Conservation (phyloP, 2,329 filamentous ascomycete species). For the Xylariaceae sp. region DNA sequence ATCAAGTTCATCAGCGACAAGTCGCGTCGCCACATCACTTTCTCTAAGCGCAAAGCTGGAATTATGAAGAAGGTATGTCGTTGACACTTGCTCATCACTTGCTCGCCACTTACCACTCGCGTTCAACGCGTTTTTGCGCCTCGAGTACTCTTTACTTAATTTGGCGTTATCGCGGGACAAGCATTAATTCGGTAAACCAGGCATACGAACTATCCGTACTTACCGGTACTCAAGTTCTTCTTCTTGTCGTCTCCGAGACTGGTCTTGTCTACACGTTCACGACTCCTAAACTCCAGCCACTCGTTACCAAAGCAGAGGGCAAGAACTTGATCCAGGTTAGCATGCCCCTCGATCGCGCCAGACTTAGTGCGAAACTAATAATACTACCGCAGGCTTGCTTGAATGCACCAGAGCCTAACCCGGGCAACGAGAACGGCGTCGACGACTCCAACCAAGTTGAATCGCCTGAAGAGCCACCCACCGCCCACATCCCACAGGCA, state of each 20-base stretch:
- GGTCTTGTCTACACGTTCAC: constrained; percentile 98
- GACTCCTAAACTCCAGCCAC: constrained; percentile 93
- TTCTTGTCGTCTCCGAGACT: constrained; percentile 95
- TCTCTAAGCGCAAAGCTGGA: constrained; percentile 98
- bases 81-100: background rate
- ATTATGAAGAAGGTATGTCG: constrained; percentile 98
- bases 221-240: constrained; percentile 92
- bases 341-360: constrained; percentile 6
- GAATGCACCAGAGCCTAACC: constrained; percentile 86
- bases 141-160: background rate
- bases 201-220: constrained; percentile 96
- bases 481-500: constrained; percentile 65
- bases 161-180: constrained; percentile 19
- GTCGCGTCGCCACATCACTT: constrained; percentile 97
- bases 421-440: constrained; percentile 74
- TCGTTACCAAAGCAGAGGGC: constrained; percentile 96
- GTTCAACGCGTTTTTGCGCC: constrained; percentile 12
- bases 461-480: constrained; percentile 82
- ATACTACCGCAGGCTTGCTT: constrained; percentile 67
- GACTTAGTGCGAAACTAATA: constrained; percentile 30
- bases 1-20: constrained; percentile 99
- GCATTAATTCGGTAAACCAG: constrained; percentile 41
- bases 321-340: constrained; percentile 97
- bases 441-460: constrained; percentile 73
- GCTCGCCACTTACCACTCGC: constrained; percentile 18